Evolutionary conservation across 2,329 filamentous ascomycete species (phyloP).

Genomic region (Didymella arachidicola): DNA sequence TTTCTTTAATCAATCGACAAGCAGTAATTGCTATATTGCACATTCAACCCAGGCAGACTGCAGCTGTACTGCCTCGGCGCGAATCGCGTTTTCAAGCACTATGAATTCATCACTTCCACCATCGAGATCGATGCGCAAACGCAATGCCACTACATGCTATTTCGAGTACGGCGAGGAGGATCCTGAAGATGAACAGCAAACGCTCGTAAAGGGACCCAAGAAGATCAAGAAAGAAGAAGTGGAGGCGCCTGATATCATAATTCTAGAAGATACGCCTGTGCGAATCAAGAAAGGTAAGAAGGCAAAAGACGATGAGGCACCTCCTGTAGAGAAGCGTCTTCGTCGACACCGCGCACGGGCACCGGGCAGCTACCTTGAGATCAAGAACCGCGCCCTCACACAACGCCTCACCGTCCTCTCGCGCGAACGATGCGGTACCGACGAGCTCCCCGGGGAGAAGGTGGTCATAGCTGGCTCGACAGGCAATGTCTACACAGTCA

Average conservation of each 20-base stretch:
- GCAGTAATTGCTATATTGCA: neutral
- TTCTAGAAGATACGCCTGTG: conserved; percentile 22
- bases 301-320: conserved; percentile 27
- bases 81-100: neutral
- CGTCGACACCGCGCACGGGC: conserved; percentile 48
- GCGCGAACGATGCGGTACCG: conserved; percentile 55
- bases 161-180: conserved; percentile 20
- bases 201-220: conserved; percentile 16
- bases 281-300: conserved; percentile 29
- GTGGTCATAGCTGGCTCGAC: conserved; percentile 67
- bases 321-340: conserved; percentile 44
- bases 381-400: conserved; percentile 58
- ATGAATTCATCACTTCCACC: neutral
- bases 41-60: neutral
- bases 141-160: conserved; percentile 24
- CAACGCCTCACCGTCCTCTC: conserved; percentile 67
- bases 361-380: conserved; percentile 56
- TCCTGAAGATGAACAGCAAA: neutral
- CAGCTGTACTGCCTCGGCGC: neutral
- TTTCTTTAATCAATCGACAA: neutral
- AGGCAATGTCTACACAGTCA: conserved; percentile 68
- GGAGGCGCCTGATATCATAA: conserved; percentile 5
- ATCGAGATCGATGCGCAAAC: conserved; percentile 30
- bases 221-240: neutral
- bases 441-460: conserved; percentile 59